Base-by-base conservation (phyloP, 75 land plant species). In the Larix kaempferi region DNA sequence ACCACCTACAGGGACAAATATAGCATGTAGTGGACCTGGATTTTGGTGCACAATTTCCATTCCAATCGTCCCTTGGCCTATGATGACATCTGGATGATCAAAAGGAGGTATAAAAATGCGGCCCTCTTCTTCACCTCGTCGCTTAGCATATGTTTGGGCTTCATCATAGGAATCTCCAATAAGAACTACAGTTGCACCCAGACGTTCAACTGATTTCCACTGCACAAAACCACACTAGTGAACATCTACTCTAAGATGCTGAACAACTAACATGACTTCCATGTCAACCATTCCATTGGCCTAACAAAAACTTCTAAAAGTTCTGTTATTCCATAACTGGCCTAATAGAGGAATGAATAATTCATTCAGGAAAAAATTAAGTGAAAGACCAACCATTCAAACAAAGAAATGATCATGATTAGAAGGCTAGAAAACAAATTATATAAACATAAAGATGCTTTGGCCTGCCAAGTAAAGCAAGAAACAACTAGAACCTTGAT, bases 91-190 rank as follows among this genome's bases (percentile, higher is more conserved):
- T 52, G 85, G 85, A 59, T 88, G 74, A 57, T 88, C 89, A 74
- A 88, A 88, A 22, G 89, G 89, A 59, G 88, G 89, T 21, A 88
- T 74, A 73, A 88, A 88, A 25, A 86, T 65, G 16, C 89, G 79
- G 37, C 84, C 89, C 57, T 88, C 89, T n/a, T 86, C 79, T 27
- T 78, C 12, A 57, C 82, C 59, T 73, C 84, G 77, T 56, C 77
- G 60, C 67, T 86, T 86, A n/a, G 89, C 89, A 79, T 88, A 88
- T 21, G 85, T 77, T 79, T 88, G 89, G 8, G 89, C 80, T 79
- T 88, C 89, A 79, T 88, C 89, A 73, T 88, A 88, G 12, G 88
- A 78, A 79, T 88, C 89, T 21, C 89, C 89, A 19, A 88, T 76
- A 6, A 88, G 77, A 59, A 88, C 89, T 25, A 88, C 89, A 25